Evolutionary conservation across 2,329 filamentous ascomycete genomes (phyloP), one percentile per base, ranked within the genome.

Genomic region (Cryoendolithus antarcticus): DNA sequence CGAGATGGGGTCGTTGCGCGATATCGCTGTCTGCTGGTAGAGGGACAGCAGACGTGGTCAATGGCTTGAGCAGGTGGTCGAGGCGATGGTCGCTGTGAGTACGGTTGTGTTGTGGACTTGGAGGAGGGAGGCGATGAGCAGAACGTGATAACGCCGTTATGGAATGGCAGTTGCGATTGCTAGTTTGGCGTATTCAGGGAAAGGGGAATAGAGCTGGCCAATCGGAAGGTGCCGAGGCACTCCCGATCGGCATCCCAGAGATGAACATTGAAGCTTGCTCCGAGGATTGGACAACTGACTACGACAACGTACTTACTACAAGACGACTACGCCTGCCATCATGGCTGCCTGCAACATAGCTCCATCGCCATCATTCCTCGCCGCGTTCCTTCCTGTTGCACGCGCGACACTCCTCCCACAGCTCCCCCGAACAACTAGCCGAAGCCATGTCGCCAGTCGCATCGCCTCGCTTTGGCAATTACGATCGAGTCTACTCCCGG

Each of bases 351-450:
- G 35, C 34, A 53, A 64, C 41, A 60, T 57, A 38, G 54, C 59
- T 37, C 55, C 56, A 11, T 56, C 55, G 12, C 55, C 58, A n/a
- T 55, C 58, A 40, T 60, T 68, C 47, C 63, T 65, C 47, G 59
- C 62, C 47, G 58, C 70, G 35, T 68, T 82, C 46, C 61, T 82
- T 41, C 74, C 77, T 37, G 52, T 60, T 40, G 61, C 62, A 46
- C 61, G 62, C 53, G 59, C 59, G 46, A 54, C 61, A 40, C 53
- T 64, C 31, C 54, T 60, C n/a, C 62, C 63, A 27, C 15, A 19
- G 5, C 6, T 32, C 10, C 30, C 30, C 10, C 8, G 34, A 40
- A 31, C 49, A 58, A 33, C 38, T 35, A 15, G n/a, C 38, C n/a
- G 42, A 50, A 41, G 66, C 70, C 44, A 58, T 19, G 15, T 76